Evolutionary conservation across 2,329 filamentous ascomycete genomes (phyloP).

Genomic region (Trichoderma afroharzianum): DNA sequence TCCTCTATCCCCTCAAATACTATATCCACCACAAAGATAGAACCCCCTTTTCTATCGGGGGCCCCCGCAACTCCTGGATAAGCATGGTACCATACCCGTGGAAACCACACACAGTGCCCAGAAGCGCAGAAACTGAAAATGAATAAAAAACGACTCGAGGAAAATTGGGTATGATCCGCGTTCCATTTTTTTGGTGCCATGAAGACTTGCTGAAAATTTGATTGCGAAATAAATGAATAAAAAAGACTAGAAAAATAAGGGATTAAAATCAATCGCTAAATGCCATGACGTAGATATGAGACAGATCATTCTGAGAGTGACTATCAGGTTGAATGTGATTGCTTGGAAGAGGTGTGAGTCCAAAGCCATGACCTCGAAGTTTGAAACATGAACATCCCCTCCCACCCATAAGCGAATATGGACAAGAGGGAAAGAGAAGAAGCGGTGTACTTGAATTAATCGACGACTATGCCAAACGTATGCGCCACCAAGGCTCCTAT

Average conservation of each 20-base stretch:
- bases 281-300: slow-evolving; percentile 42
- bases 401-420: neutral
- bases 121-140: slow-evolving; percentile 24
- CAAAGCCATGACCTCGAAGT: slow-evolving; percentile 9
- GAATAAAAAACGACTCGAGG: slow-evolving; percentile 23
- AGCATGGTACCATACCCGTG: slow-evolving; percentile 18
- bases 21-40: slow-evolving; percentile 24
- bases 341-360: slow-evolving; percentile 6
- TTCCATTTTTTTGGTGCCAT: slow-evolving; percentile 39
- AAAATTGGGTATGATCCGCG: slow-evolving; percentile 36
- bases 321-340: slow-evolving; percentile 15
- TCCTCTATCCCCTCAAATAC: slow-evolving; percentile 28
- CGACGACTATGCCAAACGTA: slow-evolving; percentile 9
- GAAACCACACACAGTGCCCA: slow-evolving; percentile 16
- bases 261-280: slow-evolving; percentile 41
- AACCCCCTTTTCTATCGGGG: slow-evolving; percentile 21
- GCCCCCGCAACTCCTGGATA: slow-evolving; percentile 21
- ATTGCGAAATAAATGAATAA: slow-evolving; percentile 26
- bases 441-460: slow-evolving; percentile 11
- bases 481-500: slow-evolving; percentile 27
- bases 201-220: slow-evolving; percentile 35
- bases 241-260: slow-evolving; percentile 27
- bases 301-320: slow-evolving; percentile 34
- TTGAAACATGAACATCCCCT: slow-evolving; percentile 16
- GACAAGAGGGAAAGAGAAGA: neutral